A percentile compares a stretch with the other conserved stretches of the same genome.
These are phyloP conservation scores for Phialophora chinensis DNA, from an alignment of 2,329 filamentous ascomycete species.

Conservation along the genomic window DNA sequence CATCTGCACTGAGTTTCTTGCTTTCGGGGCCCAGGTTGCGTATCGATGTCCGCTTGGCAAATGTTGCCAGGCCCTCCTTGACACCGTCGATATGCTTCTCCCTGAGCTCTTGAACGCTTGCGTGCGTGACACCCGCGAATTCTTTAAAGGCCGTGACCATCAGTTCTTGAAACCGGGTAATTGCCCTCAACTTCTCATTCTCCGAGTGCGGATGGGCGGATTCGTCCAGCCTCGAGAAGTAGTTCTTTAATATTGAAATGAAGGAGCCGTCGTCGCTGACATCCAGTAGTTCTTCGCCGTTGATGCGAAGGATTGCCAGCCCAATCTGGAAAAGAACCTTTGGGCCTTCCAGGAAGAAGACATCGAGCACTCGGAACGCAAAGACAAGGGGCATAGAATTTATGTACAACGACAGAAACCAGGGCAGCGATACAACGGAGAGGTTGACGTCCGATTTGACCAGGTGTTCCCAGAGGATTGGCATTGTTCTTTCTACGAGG, in stretches of 20 bases:
- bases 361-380: slow-evolving; percentile 92
- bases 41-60: slow-evolving; percentile 95
- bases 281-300: slow-evolving; percentile 93
- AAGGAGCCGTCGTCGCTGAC: slow-evolving; percentile 94
- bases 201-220: slow-evolving; percentile 95
- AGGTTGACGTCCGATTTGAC: slow-evolving; percentile 95
- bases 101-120: slow-evolving; percentile 85
- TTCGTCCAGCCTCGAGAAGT: slow-evolving; percentile 91
- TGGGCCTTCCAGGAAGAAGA: slow-evolving; percentile 97
- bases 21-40: slow-evolving; percentile 94
- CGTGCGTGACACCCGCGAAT: slow-evolving; percentile 93
- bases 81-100: slow-evolving; percentile 94
- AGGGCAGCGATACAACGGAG: slow-evolving; percentile 94
- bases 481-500: slow-evolving; percentile 98
- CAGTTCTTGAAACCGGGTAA: slow-evolving; percentile 94
- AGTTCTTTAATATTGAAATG: slow-evolving; percentile 92
- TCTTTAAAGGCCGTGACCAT: slow-evolving; percentile 99
- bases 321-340: slow-evolving; percentile 98
- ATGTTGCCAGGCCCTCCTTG: slow-evolving; percentile 93
- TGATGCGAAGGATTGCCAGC: slow-evolving; percentile 93
- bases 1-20: slow-evolving; percentile 83
- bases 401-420: slow-evolving; percentile 98
- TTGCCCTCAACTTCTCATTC: slow-evolving; percentile 89
- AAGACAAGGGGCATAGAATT: slow-evolving; percentile 99
- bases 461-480: slow-evolving; percentile 97